Base-by-base conservation (phyloP, 805 yeast genomes). In the Candida khao-thaluensis region DNA sequence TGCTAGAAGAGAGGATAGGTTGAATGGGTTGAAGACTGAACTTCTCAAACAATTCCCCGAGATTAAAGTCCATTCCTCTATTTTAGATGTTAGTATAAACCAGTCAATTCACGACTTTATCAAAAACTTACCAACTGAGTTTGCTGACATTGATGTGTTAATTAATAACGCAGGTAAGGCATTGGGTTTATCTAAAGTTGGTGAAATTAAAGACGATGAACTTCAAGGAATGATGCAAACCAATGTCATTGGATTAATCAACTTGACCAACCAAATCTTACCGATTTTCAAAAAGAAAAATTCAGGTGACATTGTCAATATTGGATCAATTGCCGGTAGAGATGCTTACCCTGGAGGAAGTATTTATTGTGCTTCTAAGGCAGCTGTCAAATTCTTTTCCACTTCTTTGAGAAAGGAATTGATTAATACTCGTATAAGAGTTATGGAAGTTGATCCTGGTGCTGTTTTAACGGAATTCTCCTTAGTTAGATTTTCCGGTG, bases 161-260 rank as follows among this genome's bases (percentile, higher is more conserved):
- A 47, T 66, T 32, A 66, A 66, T 38, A 66, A 66, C 43, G 67
- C 70, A 10, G 71, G 71, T 10, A 65, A 63, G 44, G 71, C 71
- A 2, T 53, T 63, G 39, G 71, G 71, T 7, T 44, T 43, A 26
- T 60, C 49, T 16, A 32, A 38, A 9, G 69, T 65, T 10, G 71
- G 69, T 8, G 57, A 52, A 12, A 52, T 65, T 22, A 29, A 43
- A 8, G 50, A 56, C 17, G 58, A 51, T 8, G 70, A 66, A 38
- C 45, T 65, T 29, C 47, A 49, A 14, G 69, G 64, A 7, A 65
- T 65, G 71, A 47, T 65, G 38, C 56, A 58, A 18, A 66, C 71
- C 35, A 66, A 66, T 43, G 66, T 64, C 3, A 36, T 60, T 32
- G 71, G 70, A 5, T 52, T 66, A 37, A 57, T 66, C 34, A 51